phyloP scores from a whole-genome alignment of 495 filamentous ascomycete species.

The Rhizodiscina lignyota region DNA sequence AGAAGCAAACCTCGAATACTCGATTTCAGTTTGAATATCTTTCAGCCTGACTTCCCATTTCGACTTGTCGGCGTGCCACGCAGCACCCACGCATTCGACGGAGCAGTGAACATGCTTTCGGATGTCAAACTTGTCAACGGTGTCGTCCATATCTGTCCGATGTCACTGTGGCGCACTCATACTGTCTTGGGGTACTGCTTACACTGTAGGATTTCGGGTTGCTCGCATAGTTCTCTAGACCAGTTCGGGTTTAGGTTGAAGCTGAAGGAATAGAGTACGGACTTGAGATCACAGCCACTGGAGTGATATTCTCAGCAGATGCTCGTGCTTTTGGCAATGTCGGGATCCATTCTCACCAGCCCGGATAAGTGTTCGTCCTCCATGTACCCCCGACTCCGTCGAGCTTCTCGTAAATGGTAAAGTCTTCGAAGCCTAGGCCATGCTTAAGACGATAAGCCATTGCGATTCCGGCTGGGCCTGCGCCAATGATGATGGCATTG shows the following conservation, averaged over 20 bases:
- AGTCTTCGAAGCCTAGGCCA: slow-evolving; percentile 14
- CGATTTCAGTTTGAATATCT: slow-evolving; percentile 11
- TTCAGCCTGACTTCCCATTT: slow-evolving; percentile 17
- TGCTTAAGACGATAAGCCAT: slow-evolving; percentile 17
- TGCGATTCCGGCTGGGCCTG: slow-evolving; percentile 14
- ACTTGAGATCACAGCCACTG: slow-evolving; percentile 14
- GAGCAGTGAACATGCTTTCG: slow-evolving; percentile 12
- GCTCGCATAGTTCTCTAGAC: slow-evolving; percentile 15
- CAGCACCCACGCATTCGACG: slow-evolving; percentile 12
- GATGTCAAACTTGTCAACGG: slow-evolving; percentile 21
- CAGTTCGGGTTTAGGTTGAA: slow-evolving; percentile 20
- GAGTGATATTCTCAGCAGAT: not conserved
- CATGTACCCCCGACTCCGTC: slow-evolving; percentile 17
- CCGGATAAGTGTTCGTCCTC: slow-evolving; percentile 17
- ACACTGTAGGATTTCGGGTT: slow-evolving; percentile 16
- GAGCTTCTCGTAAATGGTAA: slow-evolving; percentile 16
- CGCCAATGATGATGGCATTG: slow-evolving; percentile 13
- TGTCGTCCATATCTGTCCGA: slow-evolving; percentile 18
- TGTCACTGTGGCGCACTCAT: too few species aligned
- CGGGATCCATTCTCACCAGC: not conserved
- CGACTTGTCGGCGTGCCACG: slow-evolving; percentile 13
- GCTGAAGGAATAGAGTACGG: slow-evolving; percentile 17
- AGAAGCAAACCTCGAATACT: slow-evolving; percentile 9
- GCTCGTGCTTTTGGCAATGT: not conserved
- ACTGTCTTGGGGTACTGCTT: too few species aligned